Evolutionary conservation across 768 basidiomycete genomes (phyloP).

Genomic region (Amanita molliuscula): DNA sequence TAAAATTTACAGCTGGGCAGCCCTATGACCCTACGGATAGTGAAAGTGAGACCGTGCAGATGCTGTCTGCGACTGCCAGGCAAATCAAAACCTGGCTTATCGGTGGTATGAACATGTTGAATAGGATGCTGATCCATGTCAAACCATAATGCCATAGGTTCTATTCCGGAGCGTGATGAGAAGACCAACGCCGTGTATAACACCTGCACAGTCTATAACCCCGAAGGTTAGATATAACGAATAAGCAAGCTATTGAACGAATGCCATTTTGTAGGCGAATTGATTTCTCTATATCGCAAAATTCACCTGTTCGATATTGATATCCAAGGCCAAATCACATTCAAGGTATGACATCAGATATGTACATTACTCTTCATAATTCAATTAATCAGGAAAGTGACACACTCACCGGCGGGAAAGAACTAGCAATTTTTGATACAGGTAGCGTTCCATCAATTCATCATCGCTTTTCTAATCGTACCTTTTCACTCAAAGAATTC

Average conservation of each 20-base stretch:
- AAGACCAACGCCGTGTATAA: slow-evolving; percentile 72
- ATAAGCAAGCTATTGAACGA: slow-evolving; percentile 5
- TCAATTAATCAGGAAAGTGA: slow-evolving; percentile 64
- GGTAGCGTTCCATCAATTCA: slow-evolving; percentile 30
- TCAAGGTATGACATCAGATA: slow-evolving; percentile 44
- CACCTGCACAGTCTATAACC: slow-evolving; percentile 86
- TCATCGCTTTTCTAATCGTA: neutral
- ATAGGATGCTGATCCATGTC: neutral
- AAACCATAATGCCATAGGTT: slow-evolving; percentile 41
- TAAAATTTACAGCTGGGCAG: slow-evolving; percentile 49
- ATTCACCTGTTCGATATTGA: slow-evolving; percentile 97
- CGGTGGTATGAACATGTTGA: slow-evolving; percentile 48
- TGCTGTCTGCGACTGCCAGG: slow-evolving; percentile 75
- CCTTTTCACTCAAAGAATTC: slow-evolving; percentile 48
- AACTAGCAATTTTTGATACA: slow-evolving; percentile 77
- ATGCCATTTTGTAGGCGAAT: slow-evolving; percentile 43
- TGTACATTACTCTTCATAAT: neutral
- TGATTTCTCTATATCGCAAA: slow-evolving; percentile 86
- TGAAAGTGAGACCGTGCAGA: slow-evolving; percentile 67
- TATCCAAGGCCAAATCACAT: slow-evolving; percentile 84
- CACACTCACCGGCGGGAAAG: slow-evolving; percentile 67
- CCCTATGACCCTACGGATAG: slow-evolving; percentile 45
- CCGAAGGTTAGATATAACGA: slow-evolving; percentile 37
- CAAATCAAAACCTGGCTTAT: slow-evolving; percentile 81
- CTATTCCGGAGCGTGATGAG: slow-evolving; percentile 79